Base-by-base conservation (phyloP, 2,329 filamentous ascomycete genomes). In the Setomelanomma holmii region DNA sequence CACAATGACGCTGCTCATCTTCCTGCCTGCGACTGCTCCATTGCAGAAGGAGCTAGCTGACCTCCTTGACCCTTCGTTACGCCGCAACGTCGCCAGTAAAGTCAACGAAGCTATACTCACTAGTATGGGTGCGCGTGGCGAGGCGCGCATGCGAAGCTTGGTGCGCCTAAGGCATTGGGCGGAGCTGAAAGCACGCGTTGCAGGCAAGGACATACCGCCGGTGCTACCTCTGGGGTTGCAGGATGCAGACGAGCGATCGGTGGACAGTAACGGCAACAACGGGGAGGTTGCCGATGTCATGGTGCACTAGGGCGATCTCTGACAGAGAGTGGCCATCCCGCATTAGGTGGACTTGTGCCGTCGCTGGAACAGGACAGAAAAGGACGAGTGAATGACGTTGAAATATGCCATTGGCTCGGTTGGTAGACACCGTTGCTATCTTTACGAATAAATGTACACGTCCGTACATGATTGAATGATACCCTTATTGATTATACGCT, bases 1-100 rank as follows among this genome's bases (percentile, higher is more conserved):
- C 70, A 97, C 95, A 0, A 96, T 99, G 88, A 89, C 91, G 0
- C 82, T 99, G 35, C 81, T 99, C 34, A 89, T 99, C 38, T 96
- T 97, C 64, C 87, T 91, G 1, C 83, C 86, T n/a, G 53, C 52
- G 14, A 60, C 67, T 16, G 89, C 95, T 46, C 88, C 86, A 45
- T 82, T 97, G 33, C 86, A 90, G 39, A 87, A 90, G 2, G 86
- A 90, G 42, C 80, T 97, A 24, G 86, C 88, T 33, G 85, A 86
- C 40, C 80, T 99, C 22, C 79, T 99, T 16, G 84, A 96, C 61
- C 90, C 93, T 2, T 84, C 86, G 41, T 82, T 98, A 39, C 87
- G 95, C 55, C 86, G 88, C 61, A 85, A 88, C 38, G 92, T 97
- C n/a, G 95, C 95, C 4, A 87, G 88, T 55, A 84, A 84, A 63